Evolutionary conservation across 192 early-diverging fungal species (phyloP).

Genomic region (Entomortierella lignicola): DNA sequence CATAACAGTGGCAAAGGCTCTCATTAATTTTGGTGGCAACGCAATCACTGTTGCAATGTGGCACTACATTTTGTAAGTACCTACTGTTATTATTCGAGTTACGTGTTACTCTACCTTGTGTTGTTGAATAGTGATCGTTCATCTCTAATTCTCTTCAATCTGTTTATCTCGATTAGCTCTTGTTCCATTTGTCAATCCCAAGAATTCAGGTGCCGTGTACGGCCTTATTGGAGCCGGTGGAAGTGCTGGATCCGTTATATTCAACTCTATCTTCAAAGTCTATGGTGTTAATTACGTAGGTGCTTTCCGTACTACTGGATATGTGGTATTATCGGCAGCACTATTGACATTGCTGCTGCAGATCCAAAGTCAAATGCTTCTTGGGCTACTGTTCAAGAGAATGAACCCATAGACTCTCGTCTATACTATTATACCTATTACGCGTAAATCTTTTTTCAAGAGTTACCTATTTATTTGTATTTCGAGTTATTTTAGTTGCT

Average conservation of each 20-base stretch:
- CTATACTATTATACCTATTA: no score
- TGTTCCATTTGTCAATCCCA: constrained; percentile 67
- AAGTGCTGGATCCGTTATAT: constrained; percentile 68
- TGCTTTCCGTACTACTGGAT: constrained; percentile 63
- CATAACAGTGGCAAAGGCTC: no score
- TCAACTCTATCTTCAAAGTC: constrained; percentile 62
- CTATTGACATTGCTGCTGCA: constrained; percentile 43
- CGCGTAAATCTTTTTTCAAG: no score
- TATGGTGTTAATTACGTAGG: constrained; percentile 36
- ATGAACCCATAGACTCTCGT: constrained; percentile 18
- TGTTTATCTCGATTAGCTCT: constrained; percentile 27
- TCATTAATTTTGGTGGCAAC: no score
- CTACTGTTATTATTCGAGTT: not conserved
- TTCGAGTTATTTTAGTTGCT: no score
- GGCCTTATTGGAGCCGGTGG: constrained; percentile 75
- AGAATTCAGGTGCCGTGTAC: constrained; percentile 57
- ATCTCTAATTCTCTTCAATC: not conserved
- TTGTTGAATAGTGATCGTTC: not conserved
- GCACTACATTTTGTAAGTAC: constrained; percentile 66
- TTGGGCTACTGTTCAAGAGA: constrained; percentile 26
- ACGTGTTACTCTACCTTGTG: not conserved
- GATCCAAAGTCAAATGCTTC: constrained; percentile 25
- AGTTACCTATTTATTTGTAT: no score
- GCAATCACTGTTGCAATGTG: no score
- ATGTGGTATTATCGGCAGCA: constrained; percentile 46